phyloP scores from a whole-genome alignment of 2,329 filamentous ascomycete genomes.

The Fusarium oligoseptatum region DNA sequence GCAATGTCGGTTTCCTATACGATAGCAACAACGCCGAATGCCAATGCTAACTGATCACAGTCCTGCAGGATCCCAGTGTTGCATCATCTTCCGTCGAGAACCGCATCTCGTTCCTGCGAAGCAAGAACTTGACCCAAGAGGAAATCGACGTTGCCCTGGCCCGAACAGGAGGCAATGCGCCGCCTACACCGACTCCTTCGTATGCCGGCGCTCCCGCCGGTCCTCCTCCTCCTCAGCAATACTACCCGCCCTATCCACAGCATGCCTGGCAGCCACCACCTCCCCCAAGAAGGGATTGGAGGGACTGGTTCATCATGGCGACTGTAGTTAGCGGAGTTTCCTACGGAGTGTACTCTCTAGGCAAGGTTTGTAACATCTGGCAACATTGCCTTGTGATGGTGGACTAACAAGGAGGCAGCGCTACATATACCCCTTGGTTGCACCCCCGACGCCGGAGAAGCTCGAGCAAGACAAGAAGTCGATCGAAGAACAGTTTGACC shows the following conservation, averaged over 20 bases:
- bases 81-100: slow-evolving; percentile 92
- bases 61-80: slow-evolving; percentile 95
- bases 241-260: slow-evolving; percentile 64
- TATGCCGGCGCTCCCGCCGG: slow-evolving; percentile 59
- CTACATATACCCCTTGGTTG: slow-evolving; percentile 91
- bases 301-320: slow-evolving; percentile 99
- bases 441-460: slow-evolving; percentile 93
- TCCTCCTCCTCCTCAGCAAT: slow-evolving; percentile 60
- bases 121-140: slow-evolving; percentile 96
- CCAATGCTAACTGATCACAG: slow-evolving; percentile 59
- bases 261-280: slow-evolving; percentile 71
- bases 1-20: slow-evolving; percentile 56
- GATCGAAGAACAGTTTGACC: slow-evolving; percentile 94
- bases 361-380: slow-evolving; percentile 72
- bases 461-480: slow-evolving; percentile 93
- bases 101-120: slow-evolving; percentile 90
- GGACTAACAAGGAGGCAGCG: slow-evolving; percentile 65
- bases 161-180: slow-evolving; percentile 74
- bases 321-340: slow-evolving; percentile 91
- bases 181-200: slow-evolving; percentile 56
- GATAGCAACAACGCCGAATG: not conserved
- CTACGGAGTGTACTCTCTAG: slow-evolving; percentile 89
- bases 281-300: slow-evolving; percentile 88
- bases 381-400: not conserved
- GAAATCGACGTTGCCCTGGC: slow-evolving; percentile 90